Conservation (phyloP, 768 basidiomycete species). For the Hysterangium stoloniferum region DNA sequence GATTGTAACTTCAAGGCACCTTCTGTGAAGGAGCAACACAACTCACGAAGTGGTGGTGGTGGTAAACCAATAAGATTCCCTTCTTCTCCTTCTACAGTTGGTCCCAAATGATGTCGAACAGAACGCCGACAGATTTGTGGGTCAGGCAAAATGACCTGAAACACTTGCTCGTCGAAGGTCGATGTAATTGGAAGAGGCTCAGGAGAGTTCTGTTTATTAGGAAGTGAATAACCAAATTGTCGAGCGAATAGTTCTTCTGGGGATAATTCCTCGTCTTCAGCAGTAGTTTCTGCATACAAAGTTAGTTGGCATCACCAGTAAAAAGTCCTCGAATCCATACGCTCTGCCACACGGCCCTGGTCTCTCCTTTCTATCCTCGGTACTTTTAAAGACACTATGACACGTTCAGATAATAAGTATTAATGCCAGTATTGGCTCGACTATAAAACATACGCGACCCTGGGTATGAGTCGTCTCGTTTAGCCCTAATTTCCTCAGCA, state of each 20-base stretch:
- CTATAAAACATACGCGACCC: too few relatives aligned
- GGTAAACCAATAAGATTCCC: constrained; percentile 25
- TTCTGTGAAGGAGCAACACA: background rate
- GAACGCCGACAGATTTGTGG: background rate
- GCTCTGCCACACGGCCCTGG: too few relatives aligned
- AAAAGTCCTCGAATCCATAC: too few relatives aligned
- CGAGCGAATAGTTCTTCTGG: constrained; percentile 4
- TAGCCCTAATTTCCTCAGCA: too few relatives aligned
- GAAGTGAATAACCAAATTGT: constrained; percentile 1
- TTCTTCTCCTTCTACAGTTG: constrained; percentile 1
- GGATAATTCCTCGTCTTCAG: too few relatives aligned
- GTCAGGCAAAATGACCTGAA: background rate
- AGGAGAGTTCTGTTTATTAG: background rate
- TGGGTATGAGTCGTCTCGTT: too few relatives aligned
- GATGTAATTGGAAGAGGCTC: background rate
- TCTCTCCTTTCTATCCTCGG: too few relatives aligned
- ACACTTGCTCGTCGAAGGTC: background rate
- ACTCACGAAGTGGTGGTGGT: constrained; percentile 59
- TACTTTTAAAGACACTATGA: too few relatives aligned
- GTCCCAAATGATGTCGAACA: background rate
- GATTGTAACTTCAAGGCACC: background rate
- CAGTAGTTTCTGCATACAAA: too few relatives aligned
- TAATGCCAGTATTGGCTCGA: too few relatives aligned
- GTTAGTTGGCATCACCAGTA: too few relatives aligned
- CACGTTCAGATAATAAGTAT: too few relatives aligned